These are phyloP conservation scores for Aspergillus alliaceus DNA, from an alignment of 2,329 filamentous ascomycete species.

Conservation along the genomic window DNA sequence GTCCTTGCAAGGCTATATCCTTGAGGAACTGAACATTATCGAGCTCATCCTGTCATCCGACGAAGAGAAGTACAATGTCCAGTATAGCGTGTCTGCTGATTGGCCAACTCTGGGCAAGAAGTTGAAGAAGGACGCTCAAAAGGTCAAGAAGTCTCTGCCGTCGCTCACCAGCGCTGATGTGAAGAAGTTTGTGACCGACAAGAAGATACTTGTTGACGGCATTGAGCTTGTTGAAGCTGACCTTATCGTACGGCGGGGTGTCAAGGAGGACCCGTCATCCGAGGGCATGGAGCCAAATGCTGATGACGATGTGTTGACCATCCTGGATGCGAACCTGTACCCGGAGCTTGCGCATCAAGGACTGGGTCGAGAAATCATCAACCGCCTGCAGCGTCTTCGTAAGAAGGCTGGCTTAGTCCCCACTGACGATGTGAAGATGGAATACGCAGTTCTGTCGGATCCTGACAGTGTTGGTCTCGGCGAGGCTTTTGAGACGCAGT, in stretches of 20 bases:
- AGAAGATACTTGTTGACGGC: constrained; percentile 78
- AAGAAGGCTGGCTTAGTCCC: constrained; percentile 91
- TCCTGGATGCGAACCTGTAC: constrained; percentile 80
- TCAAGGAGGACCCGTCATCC: constrained; percentile 70
- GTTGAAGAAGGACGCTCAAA: constrained; percentile 89
- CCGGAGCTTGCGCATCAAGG: constrained; percentile 86
- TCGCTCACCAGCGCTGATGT: constrained; percentile 76
- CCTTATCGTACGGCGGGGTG: constrained; percentile 74
- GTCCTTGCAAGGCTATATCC: constrained; percentile 83
- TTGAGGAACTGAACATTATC: constrained; percentile 86
- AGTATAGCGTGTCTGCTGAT: constrained; percentile 86
- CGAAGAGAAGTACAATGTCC: constrained; percentile 86
- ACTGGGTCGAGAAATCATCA: constrained; percentile 86
- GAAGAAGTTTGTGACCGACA: constrained; percentile 71
- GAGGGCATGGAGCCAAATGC: constrained; percentile 82
- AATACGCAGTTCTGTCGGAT: constrained; percentile 79
- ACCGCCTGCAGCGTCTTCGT: constrained; percentile 84
- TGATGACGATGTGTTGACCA: constrained; percentile 84
- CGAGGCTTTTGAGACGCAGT: constrained; percentile 68
- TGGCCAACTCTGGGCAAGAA: constrained; percentile 96
- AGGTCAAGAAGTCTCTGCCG: constrained; percentile 88
- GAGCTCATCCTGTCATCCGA: constrained; percentile 82
- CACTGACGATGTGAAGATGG: constrained; percentile 94
- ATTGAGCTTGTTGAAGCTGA: constrained; percentile 82
- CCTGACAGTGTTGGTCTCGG: constrained; percentile 73